Conservation (phyloP, 352 stramenopile species). For the Globisporangium paroecandrum region DNA sequence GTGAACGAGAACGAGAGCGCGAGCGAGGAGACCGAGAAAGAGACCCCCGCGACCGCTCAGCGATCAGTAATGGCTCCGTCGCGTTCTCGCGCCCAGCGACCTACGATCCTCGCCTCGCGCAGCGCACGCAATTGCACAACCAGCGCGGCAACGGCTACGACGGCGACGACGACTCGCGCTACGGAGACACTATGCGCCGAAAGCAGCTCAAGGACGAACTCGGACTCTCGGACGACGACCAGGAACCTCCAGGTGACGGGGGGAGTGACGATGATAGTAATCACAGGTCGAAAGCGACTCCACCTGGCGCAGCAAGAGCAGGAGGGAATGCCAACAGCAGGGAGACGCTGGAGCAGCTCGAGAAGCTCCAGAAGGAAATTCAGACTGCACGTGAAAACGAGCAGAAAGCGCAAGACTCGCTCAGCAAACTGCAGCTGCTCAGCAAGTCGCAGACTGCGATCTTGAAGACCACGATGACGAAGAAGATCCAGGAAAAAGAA, state of each 20-base stretch:
- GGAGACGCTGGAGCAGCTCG: slow-evolving; percentile 36
- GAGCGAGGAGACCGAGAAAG: slow-evolving; percentile 31
- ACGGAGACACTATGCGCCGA: slow-evolving; percentile 43
- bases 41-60: slow-evolving; percentile 16
- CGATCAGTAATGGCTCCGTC: slow-evolving; percentile 15
- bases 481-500: slow-evolving; percentile 73
- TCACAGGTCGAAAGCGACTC: slow-evolving; percentile 4
- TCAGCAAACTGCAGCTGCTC: slow-evolving; percentile 76
- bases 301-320: slow-evolving; percentile 4
- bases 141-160: slow-evolving; percentile 31
- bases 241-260: slow-evolving; percentile 11
- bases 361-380: slow-evolving; percentile 54
- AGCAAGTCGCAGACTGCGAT: slow-evolving; percentile 85
- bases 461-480: slow-evolving; percentile 79
- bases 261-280: slow-evolving; percentile 12
- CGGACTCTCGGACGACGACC: slow-evolving; percentile 68
- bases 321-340: not conserved
- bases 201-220: slow-evolving; percentile 77
- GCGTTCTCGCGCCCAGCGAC: slow-evolving; percentile 80
- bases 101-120: slow-evolving; percentile 74
- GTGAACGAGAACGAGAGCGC: slow-evolving; percentile 26
- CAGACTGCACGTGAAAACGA: slow-evolving; percentile 58
- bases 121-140: slow-evolving; percentile 41
- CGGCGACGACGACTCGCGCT: slow-evolving; percentile 38
- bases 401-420: slow-evolving; percentile 71